Conservation (phyloP, 129 eudicot species). For the Daucus carota region DNA sequence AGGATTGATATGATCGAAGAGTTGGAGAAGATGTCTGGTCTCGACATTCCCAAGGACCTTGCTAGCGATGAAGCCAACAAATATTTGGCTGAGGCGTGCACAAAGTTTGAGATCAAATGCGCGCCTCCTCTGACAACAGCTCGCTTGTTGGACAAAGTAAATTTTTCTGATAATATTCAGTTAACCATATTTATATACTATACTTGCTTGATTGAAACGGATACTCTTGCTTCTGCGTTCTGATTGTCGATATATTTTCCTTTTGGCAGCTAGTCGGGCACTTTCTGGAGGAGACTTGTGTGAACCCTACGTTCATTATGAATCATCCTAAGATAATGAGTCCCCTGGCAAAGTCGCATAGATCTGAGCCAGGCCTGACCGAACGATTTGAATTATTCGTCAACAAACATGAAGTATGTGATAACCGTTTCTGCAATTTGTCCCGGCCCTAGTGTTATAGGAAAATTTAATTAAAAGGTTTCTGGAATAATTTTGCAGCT, state of each 20-base stretch:
- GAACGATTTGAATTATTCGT: constrained; percentile 87
- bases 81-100: constrained; percentile 72
- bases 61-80: constrained; percentile 73
- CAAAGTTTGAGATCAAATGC: constrained; percentile 62
- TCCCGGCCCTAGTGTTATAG: neutral
- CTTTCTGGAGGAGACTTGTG: constrained; percentile 87
- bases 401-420: constrained; percentile 85
- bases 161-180: neutral
- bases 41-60: constrained; percentile 82
- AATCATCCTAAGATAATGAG: constrained; percentile 99
- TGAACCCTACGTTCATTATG: constrained; percentile 71
- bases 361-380: constrained; percentile 74
- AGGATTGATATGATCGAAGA: constrained; percentile 91
- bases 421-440: neutral
- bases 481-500: constrained; percentile 36
- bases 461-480: neutral
- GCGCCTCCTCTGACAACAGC: constrained; percentile 92
- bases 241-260: no score
- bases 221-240: no score
- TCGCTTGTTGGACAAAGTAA: constrained; percentile 82
- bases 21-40: constrained; percentile 74
- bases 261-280: constrained; percentile 82
- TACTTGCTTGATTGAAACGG: no score
- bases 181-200: neutral
- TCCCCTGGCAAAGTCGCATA: constrained; percentile 97